Base-by-base conservation (phyloP, 2,329 filamentous ascomycete species). In the Nemania sp. region DNA sequence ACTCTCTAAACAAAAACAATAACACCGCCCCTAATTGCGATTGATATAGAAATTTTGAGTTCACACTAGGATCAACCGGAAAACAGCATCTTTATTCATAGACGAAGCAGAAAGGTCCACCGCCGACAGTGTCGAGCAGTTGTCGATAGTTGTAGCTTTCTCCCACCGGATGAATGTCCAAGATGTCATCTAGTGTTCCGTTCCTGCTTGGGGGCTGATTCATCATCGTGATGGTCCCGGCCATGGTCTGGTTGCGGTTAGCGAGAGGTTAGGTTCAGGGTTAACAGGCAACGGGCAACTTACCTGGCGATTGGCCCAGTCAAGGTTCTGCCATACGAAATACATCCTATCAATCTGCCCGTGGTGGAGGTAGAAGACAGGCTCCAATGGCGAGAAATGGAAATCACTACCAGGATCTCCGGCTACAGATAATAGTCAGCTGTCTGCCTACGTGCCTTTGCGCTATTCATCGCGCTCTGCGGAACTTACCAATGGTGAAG, bases 261-360 rank as follows among this genome's bases (percentile, higher is more conserved):
- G 49, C 40, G 12, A 61, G 19, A n/a, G 15, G 6, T 15, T 34
- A 7, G 15, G 31, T n/a, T 7, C 5, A 15, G 19, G 7, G 24
- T 23, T 7, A 22, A 33, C 1, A 14, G 14, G 43, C 9, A 31
- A 14, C 28, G 28, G 28, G 9, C 11, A 14, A 37, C 65, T 50
- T 52, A 68, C 71, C 70, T 68, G 68, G 58, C 73, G 57, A 36
- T 71, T 65, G 36, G 66, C 64, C 66, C 67, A 71, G 60, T 78
- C 71, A 19, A 75, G 70, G 50, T 75, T 76, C 65, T 78, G 76
- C 76, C 76, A 79, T 59, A 79, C 73, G 64, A 74, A 78, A 64
- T 75, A 77, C 41, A 75, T 67, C 11, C 77, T 68, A 55, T 80
- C 77, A 47, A 80, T 72, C 58, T 75, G 70, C 0, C 66, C 74